Conservation (phyloP, 495 filamentous ascomycete species). For the Xylaria nigripes region DNA sequence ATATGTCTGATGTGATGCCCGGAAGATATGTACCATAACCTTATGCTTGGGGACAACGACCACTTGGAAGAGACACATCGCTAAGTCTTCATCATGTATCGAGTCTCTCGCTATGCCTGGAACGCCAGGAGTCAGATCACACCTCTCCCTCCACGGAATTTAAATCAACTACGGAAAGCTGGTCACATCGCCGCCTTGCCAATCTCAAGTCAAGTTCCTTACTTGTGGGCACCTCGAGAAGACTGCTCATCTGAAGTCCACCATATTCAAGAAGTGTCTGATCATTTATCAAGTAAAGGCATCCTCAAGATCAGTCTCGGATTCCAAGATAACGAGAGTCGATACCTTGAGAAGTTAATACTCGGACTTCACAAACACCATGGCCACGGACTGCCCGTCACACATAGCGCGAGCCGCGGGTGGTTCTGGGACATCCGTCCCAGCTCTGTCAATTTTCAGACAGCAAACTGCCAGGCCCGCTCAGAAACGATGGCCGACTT, state of each 20-base stretch:
- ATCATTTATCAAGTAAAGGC: constrained; percentile 4
- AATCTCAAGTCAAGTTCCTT: not conserved
- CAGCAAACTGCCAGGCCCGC: constrained; percentile 13
- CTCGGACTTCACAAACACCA: constrained; percentile 22
- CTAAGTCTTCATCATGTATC: not conserved
- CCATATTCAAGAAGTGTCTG: not conserved
- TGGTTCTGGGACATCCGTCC: constrained; percentile 36
- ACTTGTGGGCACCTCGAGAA: not conserved
- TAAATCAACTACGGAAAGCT: constrained; percentile 10
- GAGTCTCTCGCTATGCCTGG: not conserved
- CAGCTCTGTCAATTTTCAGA: not conserved
- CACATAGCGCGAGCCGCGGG: constrained; percentile 29
- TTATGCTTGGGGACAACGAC: not conserved
- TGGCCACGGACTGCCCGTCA: constrained; percentile 28
- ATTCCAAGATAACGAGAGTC: constrained; percentile 22
- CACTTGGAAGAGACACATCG: not conserved
- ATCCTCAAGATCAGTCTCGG: constrained; percentile 23
- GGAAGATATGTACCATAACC: too few relatives aligned
- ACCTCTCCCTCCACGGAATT: not conserved
- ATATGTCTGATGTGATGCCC: not conserved
- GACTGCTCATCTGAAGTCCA: not conserved
- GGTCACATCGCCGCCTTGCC: too few relatives aligned
- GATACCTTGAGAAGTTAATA: constrained; percentile 26
- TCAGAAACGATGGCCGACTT: constrained; percentile 17
- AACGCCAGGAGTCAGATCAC: not conserved